Evolutionary conservation across 371 early-diverging fungal species (phyloP).

Genomic region (Mortierella sp.): DNA sequence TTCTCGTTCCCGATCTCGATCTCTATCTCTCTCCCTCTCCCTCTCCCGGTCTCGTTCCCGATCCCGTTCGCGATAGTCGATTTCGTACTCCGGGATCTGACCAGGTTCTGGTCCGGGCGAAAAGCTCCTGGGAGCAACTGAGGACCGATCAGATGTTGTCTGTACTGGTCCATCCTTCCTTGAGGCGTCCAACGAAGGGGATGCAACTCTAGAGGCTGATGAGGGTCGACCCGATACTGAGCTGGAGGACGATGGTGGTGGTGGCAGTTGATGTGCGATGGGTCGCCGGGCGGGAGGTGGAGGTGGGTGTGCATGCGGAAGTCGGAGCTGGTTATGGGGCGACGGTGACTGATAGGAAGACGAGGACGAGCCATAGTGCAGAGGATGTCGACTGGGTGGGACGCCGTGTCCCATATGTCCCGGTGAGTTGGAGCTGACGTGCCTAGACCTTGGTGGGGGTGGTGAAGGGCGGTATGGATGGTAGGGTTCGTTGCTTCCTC

Average conservation of each 20-base stretch:
- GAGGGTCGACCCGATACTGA: slow-evolving; percentile 2
- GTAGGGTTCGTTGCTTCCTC: slow-evolving; percentile 30
- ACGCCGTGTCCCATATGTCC: slow-evolving; percentile 35
- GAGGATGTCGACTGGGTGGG: slow-evolving; percentile 26
- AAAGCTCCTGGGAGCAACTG: slow-evolving; percentile 12
- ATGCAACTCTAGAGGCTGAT: slow-evolving; percentile 19
- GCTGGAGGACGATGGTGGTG: slow-evolving; percentile 30
- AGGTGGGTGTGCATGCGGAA: slow-evolving; percentile 55
- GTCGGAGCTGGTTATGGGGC: slow-evolving; percentile 52
- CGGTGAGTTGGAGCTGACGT: slow-evolving; percentile 47
- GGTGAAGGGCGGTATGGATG: slow-evolving; percentile 53
- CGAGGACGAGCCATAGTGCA: slow-evolving; percentile 38
- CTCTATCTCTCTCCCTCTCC: slow-evolving; percentile 32
- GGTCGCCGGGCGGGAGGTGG: slow-evolving; percentile 55
- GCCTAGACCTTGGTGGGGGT: slow-evolving; percentile 53
- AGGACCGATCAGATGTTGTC: slow-evolving; percentile 11
- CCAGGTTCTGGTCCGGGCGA: slow-evolving; percentile 52
- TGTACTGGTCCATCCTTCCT: slow-evolving; percentile 15
- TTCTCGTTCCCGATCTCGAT: slow-evolving; percentile 37
- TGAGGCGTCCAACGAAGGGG: slow-evolving; percentile 17
- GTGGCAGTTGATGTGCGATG: slow-evolving; percentile 43
- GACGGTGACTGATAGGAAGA: slow-evolving; percentile 54
- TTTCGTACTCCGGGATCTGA: slow-evolving; percentile 52
- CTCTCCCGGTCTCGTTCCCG: slow-evolving; percentile 28
- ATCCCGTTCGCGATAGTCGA: slow-evolving; percentile 31